A percentile compares a stretch with the other conserved stretches of the same genome.
Evolutionary conservation across 2,329 filamentous ascomycete genomes (phyloP).

Genomic region (Aspergillus carbonarius): DNA sequence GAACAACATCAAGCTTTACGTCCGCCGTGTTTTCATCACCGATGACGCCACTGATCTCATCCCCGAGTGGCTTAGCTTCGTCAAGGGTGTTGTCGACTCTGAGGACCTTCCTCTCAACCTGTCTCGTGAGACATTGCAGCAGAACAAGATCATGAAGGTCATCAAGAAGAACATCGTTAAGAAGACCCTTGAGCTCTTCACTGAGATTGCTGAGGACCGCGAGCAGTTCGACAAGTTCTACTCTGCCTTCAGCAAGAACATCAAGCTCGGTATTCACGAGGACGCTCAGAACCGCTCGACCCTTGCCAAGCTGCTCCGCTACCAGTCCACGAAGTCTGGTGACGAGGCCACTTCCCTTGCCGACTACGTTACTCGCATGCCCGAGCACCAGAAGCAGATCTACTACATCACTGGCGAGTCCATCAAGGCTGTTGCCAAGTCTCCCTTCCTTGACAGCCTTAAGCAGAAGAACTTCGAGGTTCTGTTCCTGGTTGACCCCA

Average conservation of each 20-base stretch:
- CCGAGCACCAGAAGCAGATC: slow-evolving; percentile 99
- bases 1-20: slow-evolving; percentile 99
- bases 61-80: slow-evolving; percentile 97
- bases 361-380: slow-evolving; percentile 99
- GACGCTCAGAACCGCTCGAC: slow-evolving; percentile 92
- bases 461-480: slow-evolving; percentile 99
- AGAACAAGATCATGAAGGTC: slow-evolving; percentile 99
- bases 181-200: slow-evolving; percentile 99
- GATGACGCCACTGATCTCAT: slow-evolving; percentile 99
- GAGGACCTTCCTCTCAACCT: slow-evolving; percentile 99
- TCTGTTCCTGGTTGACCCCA: slow-evolving; percentile 98
- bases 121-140: slow-evolving; percentile 99
- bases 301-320: slow-evolving; percentile 97
- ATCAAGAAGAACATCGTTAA: slow-evolving; percentile 99
- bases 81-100: slow-evolving; percentile 99
- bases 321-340: slow-evolving; percentile 98
- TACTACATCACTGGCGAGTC: slow-evolving; percentile 99
- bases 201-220: slow-evolving; percentile 98
- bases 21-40: slow-evolving; percentile 99
- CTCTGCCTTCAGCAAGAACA: slow-evolving; percentile 98
- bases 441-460: slow-evolving; percentile 96
- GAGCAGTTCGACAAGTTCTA: slow-evolving; percentile 99
- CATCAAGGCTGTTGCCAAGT: slow-evolving; percentile 96
- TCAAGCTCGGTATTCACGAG: slow-evolving; percentile 99
- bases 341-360: slow-evolving; percentile 91